Base-by-base conservation (phyloP, 2,329 filamentous ascomycete species). In the Pleomassaria siparia region DNA sequence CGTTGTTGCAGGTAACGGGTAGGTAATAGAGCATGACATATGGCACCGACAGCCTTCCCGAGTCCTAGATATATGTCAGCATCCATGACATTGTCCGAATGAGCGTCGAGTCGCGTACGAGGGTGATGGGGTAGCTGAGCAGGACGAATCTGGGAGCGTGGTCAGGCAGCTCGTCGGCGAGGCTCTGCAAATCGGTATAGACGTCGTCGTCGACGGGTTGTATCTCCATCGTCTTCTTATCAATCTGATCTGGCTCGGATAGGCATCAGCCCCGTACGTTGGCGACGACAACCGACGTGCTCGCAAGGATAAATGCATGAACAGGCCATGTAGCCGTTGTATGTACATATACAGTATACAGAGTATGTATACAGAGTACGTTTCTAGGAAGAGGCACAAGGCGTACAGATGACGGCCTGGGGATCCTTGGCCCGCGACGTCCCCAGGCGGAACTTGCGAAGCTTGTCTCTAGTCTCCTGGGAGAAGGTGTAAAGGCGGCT, bases 11-110 rank as follows among this genome's bases (percentile, higher is more conserved):
- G 40, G 92, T 96, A 43, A 86, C 87, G 7, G 94, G 94, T 18
- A 97, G 84, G 75, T 96, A 97, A 77, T 95, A 96, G 18, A 99
- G 76, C 69, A 97, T 83, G 39, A 96, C 90, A 70, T 99, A 99
- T 9, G 94, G 94, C 2, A 96, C 91, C 4, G 89, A 88, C 35
- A 91, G 72, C 22, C 94, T 85, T 47, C 94, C 94, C 43, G 88
- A 91, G 36, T 85, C 77, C 89, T 95, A 56, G 45, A 33, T 30
- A 15, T 32, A 26, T 15, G 13, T 44, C 22, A 44, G 42, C 25
- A 36, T 35, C 18, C n/a, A n/a, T n/a, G n/a, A 10, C 28, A 3
- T 44, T 21, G 18, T 5, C 25, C 20, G 21, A 22, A 21, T 21
- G 16, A 9, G 26, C 22, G 41, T 25, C 28, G 25, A 37, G 47